phyloP scores from a whole-genome alignment of 163 green algal species.

The Scenedesmus sp. region DNA sequence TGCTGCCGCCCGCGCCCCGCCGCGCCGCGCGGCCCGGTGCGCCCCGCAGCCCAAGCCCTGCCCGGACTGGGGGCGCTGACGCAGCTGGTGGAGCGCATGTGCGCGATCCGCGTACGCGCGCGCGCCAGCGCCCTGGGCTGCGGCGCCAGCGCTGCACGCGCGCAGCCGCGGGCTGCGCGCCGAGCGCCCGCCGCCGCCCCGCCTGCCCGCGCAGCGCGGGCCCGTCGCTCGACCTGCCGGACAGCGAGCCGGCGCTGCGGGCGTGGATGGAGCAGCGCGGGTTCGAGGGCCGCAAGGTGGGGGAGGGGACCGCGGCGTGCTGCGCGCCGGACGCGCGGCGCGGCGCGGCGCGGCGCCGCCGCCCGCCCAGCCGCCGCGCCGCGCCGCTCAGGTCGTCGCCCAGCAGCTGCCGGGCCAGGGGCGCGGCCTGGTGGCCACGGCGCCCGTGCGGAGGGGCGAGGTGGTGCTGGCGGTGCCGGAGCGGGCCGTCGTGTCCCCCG shows the following conservation, averaged over 20 bases:
- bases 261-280: constrained; percentile 19
- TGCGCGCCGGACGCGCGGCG: neutral
- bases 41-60: neutral
- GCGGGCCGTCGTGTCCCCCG: constrained; percentile 14
- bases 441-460: neutral
- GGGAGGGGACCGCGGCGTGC: neutral
- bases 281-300: neutral
- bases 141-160: neutral
- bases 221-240: neutral
- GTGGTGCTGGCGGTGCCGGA: constrained; percentile 25
- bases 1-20: too few species aligned
- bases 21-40: too few species aligned
- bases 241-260: constrained; percentile 28
- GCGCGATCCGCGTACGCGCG: too few species aligned
- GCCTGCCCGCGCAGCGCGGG: neutral
- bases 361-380: neutral
- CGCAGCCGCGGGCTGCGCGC: too few species aligned
- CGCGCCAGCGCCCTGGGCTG: too few species aligned
- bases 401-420: constrained; percentile 33
- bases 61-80: constrained; percentile 9
- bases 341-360: neutral
- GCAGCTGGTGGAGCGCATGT: neutral
- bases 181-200: neutral
- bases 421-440: constrained; percentile 20
- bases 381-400: neutral